Evolutionary conservation across 1,284 basidiomycete species (phyloP), one percentile per base, ranked within the genome.

Genomic region (Ustilago shanxiensis): DNA sequence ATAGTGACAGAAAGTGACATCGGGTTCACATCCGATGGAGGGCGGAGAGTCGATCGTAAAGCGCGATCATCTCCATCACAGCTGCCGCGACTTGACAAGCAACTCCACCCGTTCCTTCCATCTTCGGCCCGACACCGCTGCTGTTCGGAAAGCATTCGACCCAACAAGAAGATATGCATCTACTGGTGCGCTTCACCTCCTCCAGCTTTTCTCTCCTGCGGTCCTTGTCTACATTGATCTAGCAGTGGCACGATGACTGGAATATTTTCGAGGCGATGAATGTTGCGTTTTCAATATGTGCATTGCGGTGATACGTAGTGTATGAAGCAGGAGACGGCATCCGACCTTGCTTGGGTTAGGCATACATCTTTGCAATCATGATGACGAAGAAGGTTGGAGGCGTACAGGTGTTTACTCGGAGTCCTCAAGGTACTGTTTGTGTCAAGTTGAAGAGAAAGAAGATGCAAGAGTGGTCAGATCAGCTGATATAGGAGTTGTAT

Each of bases 391-490:
- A 26, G n/a, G 47, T 33, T 33, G 49, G 20, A 47, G 33, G 44
- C 20, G 49, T 37, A 14, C 49, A 41, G 33, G 20, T 11, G 22
- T 59, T 60, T 67, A 72, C 60, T 76, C 68, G 24, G 60, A 69
- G 61, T 72, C 72, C 62, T 72, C 45, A 59, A 77, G 72, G 70
- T 72, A 78, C 67, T 72, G 68, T 70, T 37, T 39, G 9, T 26
- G 13, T 26, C 16, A 52, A 31, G 18, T n/a, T 22, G 20, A 4
- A n/a, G 14, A 52, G 35, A 6, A 31, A 2, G 31, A 5, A 20
- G 22, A n/a, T 10, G 33, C 44, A 29, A 33, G 26, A 0, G 9
- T 2, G 22, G 57, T 60, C 49, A 60, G 61, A 56, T 29, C 20
- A 26, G 31, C 33, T 8, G 13, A n/a, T 35, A 7, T 9, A 56